Percentiles rank a stretch among this genome's conserved stretches.
Conservation (phyloP, 805 yeast species). For the Myxozyma neotropica region DNA sequence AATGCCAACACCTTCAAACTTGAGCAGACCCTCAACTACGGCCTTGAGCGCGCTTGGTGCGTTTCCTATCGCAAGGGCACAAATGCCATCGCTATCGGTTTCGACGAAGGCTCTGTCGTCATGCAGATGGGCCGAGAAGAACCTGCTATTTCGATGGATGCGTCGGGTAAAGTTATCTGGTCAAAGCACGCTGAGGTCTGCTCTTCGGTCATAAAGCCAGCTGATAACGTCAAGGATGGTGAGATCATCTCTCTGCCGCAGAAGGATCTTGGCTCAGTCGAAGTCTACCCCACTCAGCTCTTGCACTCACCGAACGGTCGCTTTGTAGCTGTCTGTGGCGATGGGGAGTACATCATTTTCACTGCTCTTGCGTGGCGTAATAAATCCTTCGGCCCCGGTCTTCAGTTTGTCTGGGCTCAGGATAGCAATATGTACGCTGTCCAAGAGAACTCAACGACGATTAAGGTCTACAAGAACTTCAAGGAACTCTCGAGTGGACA, state of each 20-base stretch:
- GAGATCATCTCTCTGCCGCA: slow-evolving; percentile 74
- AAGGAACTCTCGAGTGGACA: slow-evolving; percentile 69
- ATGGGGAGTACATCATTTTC: slow-evolving; percentile 94
- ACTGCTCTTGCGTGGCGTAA: slow-evolving; percentile 98
- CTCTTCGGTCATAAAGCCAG: slow-evolving; percentile 62
- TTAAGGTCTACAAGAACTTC: slow-evolving; percentile 80
- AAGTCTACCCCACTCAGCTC: slow-evolving; percentile 84
- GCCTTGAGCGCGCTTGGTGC: slow-evolving; percentile 98
- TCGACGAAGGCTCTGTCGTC: slow-evolving; percentile 91
- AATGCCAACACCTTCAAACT: slow-evolving; percentile 89
- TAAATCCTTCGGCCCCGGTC: slow-evolving; percentile 85
- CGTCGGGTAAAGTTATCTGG: slow-evolving; percentile 88
- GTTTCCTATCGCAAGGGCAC: slow-evolving; percentile 71
- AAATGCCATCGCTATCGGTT: slow-evolving; percentile 86
- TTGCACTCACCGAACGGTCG: slow-evolving; percentile 96
- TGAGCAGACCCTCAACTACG: slow-evolving; percentile 86
- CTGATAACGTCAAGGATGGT: slow-evolving; percentile 69
- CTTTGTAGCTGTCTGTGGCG: slow-evolving; percentile 95
- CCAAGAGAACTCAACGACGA: slow-evolving; percentile 64
- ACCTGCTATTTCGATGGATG: slow-evolving; percentile 91
- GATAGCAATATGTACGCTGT: slow-evolving; percentile 87
- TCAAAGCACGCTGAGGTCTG: slow-evolving; percentile 88
- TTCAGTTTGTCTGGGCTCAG: slow-evolving; percentile 92
- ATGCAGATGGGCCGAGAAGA: slow-evolving; percentile 90
- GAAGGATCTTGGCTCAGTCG: slow-evolving; percentile 93